Base-by-base conservation (phyloP, 805 yeast species). In the Myxozyma nipponensis region DNA sequence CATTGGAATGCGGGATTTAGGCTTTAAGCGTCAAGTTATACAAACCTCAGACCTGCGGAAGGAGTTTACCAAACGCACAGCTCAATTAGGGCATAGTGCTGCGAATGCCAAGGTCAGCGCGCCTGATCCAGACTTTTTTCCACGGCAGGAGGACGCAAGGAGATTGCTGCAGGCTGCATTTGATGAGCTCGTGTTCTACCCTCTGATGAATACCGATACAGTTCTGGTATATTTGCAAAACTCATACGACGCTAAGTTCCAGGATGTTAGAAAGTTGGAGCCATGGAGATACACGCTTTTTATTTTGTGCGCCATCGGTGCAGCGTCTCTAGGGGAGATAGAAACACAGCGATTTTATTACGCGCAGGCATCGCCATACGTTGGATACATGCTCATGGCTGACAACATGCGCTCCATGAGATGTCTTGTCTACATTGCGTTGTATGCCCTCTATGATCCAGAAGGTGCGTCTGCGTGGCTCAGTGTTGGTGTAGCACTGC, bases 391-490 rank as follows among this genome's bases (percentile, higher is more conserved):
- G 7, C 26, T 53, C 34, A 21, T 15, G 24, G 13, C 22, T 15
- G 57, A 53, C 22, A 49, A 53, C 32, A 36, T 53, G 19, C 54
- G 57, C 3, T 24, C 49, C 1, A 24, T 53, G n/a, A 30, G 57
- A 6, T 26, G 44, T 2, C 25, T 53, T 3, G 23, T 47, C 22
- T 37, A 49, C 4, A 13, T 60, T 15, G 57, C 62, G 10, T 43
- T 59, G 26, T 58, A 52, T 40, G 65, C 67, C 41, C 47, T 55
- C 39, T 59, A 59, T 17, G 59, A 52, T 35, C 64, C 62, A 3
- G 54, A 56, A 45, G 61, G 65, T 24, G 56, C 63, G 1, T 59
- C 62, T 37, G 67, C 66, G 3, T 66, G 69, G 68, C 49, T 62
- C 18, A 45, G 62, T 2, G 59, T 62, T 6, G 70, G 69, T 6